Conservation (phyloP, 208 protist genomes). For the Leptomonas seymouri region DNA sequence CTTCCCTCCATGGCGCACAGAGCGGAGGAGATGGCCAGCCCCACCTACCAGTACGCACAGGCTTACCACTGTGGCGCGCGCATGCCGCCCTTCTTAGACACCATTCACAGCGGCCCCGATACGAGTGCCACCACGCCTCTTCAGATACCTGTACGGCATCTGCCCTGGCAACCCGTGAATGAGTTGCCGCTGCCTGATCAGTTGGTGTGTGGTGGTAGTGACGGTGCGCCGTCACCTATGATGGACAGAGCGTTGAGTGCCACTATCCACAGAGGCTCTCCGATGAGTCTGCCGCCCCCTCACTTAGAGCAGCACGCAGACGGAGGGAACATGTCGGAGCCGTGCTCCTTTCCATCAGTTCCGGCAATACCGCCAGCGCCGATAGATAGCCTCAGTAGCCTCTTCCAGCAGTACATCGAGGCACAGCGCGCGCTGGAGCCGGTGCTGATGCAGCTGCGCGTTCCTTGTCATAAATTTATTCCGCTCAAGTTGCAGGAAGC, state of each 20-base stretch:
- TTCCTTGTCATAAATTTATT: background rate
- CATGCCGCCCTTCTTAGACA: background rate
- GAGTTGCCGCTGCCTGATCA: background rate
- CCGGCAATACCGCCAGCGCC: background rate
- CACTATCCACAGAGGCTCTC: background rate
- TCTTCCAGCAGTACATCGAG: constrained; percentile 25
- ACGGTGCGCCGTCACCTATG: background rate
- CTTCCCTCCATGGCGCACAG: background rate
- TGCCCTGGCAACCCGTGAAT: constrained; percentile 4
- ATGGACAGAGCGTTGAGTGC: background rate
- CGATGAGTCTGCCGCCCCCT: background rate
- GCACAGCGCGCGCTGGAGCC: constrained; percentile 22
- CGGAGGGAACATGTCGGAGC: too few relatives aligned
- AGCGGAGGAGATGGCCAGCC: background rate
- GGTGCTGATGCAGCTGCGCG: constrained; percentile 6
- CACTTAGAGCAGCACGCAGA: too few relatives aligned
- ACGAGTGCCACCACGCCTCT: constrained; percentile 4
- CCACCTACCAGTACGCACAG: background rate
- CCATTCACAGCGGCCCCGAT: background rate
- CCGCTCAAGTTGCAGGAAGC: constrained; percentile 20
- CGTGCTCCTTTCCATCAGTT: background rate
- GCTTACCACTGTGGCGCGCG: background rate
- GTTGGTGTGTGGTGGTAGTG: too few relatives aligned
- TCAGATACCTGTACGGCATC: background rate
- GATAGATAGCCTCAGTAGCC: background rate